phyloP scores from a whole-genome alignment of 305 asterid species.

The Fraxinus greggii region DNA sequence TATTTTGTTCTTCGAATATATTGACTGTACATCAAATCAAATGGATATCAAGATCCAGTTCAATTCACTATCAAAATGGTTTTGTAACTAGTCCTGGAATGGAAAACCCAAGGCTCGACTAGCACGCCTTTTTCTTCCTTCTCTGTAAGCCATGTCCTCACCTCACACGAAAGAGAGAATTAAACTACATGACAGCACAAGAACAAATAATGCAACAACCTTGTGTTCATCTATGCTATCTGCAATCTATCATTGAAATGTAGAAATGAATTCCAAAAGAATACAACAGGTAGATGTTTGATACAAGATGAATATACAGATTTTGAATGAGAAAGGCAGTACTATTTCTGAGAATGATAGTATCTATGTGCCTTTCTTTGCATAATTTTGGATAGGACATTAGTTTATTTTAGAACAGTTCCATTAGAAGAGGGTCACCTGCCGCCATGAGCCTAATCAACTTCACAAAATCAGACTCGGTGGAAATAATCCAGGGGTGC shows the following conservation, averaged over 20 bases:
- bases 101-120: background rate
- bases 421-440: slow-evolving; percentile 78
- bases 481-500: slow-evolving; percentile 55
- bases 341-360: background rate
- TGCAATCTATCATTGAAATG: background rate
- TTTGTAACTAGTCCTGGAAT: background rate
- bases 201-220: background rate
- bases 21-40: background rate
- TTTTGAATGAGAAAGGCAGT: background rate
- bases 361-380: background rate
- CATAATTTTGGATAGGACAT: background rate
- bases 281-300: background rate
- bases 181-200: background rate
- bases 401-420: slow-evolving; percentile 20
- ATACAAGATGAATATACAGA: background rate
- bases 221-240: background rate
- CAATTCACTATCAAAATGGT: background rate
- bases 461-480: slow-evolving; percentile 67
- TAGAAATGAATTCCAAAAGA: background rate
- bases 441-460: slow-evolving; percentile 64
- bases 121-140: background rate
- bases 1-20: background rate
- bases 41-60: background rate
- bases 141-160: background rate
- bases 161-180: background rate